These are phyloP conservation scores for Lagenaria siceraria DNA, from an alignment of 306 rosid genomes.

Conservation along the genomic window DNA sequence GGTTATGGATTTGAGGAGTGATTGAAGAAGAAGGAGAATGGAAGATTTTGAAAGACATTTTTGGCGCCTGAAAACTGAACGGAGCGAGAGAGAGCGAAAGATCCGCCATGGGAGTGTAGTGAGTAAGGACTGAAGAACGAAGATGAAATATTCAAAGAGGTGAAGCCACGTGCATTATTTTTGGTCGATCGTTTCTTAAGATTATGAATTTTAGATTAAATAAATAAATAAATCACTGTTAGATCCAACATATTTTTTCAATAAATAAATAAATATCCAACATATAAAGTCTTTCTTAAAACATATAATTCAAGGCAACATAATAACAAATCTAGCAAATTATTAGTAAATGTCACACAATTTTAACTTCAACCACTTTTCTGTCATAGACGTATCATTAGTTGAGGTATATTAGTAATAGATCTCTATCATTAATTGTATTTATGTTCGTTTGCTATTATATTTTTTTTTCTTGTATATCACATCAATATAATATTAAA, in stretches of 20 bases:
- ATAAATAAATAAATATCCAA: too few species aligned
- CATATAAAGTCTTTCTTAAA: too few species aligned
- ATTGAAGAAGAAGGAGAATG: not conserved
- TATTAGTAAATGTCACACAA: too few species aligned
- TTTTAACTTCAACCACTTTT: too few species aligned
- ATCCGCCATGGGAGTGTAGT: not conserved
- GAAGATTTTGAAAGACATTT: not conserved
- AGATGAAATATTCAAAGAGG: not conserved
- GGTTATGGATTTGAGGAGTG: not conserved
- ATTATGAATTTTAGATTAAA: not conserved
- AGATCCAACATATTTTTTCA: not conserved
- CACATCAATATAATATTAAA: too few species aligned
- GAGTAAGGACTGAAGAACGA: not conserved
- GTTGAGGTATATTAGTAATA: too few species aligned
- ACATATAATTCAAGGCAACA: too few species aligned
- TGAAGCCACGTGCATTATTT: not conserved
- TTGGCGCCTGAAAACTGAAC: not conserved
- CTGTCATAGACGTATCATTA: too few species aligned
- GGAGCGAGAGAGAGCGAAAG: not conserved
- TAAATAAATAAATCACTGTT: not conserved
- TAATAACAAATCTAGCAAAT: too few species aligned
- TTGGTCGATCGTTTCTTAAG: not conserved
- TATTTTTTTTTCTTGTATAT: too few species aligned
- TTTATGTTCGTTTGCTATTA: too few species aligned
- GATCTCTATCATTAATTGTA: too few species aligned